Evolutionary conservation across 805 yeast genomes (phyloP).

Genomic region (Saturnispora gosingensis): DNA sequence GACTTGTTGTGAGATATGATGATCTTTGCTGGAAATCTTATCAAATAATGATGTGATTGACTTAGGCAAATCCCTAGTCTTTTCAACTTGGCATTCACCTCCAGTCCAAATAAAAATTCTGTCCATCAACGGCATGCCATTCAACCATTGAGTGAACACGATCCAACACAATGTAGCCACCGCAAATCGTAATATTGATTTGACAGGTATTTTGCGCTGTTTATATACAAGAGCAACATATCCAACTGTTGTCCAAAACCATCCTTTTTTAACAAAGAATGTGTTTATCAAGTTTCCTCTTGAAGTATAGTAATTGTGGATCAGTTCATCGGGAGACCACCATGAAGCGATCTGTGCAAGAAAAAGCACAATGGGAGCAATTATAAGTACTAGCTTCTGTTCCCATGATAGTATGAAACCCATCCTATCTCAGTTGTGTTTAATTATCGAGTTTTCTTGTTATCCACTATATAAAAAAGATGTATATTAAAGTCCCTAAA

Average conservation of each 20-base stretch:
- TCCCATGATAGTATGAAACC: neutral
- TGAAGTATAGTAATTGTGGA: conserved; percentile 42
- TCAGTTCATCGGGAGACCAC: conserved; percentile 36
- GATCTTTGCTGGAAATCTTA: neutral
- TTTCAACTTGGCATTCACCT: conserved; percentile 50
- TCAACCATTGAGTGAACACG: conserved; percentile 78
- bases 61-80: neutral
- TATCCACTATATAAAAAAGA: neutral
- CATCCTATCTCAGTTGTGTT: neutral
- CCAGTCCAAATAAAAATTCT: conserved; percentile 71
- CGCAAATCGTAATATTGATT: conserved; percentile 33
- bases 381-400: neutral
- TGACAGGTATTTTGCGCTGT: conserved; percentile 8
- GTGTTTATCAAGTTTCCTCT: conserved; percentile 66
- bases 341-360: conserved; percentile 43
- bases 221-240: conserved; percentile 19
- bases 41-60: neutral
- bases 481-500: neutral
- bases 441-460: neutral
- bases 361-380: conserved; percentile 35
- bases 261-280: conserved; percentile 77
- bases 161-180: conserved; percentile 74
- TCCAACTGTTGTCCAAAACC: conserved; percentile 76
- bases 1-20: conserved; percentile 16
- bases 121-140: conserved; percentile 86